Conservation (phyloP, 306 rosid species). For the Geum urbanum region DNA sequence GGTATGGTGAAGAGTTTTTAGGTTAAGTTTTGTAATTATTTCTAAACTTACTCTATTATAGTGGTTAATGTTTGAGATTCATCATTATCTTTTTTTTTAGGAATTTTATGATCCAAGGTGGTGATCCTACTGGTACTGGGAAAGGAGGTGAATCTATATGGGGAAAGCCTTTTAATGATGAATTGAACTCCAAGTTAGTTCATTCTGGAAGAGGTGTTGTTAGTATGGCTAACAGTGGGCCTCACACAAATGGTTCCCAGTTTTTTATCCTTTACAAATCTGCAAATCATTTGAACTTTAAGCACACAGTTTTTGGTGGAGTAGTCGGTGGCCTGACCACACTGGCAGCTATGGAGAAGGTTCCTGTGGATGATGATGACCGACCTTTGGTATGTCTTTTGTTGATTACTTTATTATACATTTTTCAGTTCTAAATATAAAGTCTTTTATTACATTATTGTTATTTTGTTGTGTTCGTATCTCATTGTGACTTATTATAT, state of each 20-base stretch:
- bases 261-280: slow-evolving; percentile 91
- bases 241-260: slow-evolving; percentile 97
- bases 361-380: slow-evolving; percentile 82
- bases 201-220: slow-evolving; percentile 96
- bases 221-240: slow-evolving; percentile 98
- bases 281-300: slow-evolving; percentile 87
- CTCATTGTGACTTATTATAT: neutral
- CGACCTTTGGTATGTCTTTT: slow-evolving; percentile 63
- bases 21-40: slow-evolving; percentile 1
- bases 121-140: slow-evolving; percentile 97
- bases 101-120: slow-evolving; percentile 98
- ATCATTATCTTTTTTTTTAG: slow-evolving; percentile 36
- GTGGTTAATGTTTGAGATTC: slow-evolving; percentile 10
- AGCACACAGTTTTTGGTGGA: slow-evolving; percentile 87
- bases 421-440: neutral
- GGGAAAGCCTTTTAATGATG: slow-evolving; percentile 93
- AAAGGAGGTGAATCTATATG: slow-evolving; percentile 96
- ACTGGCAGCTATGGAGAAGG: slow-evolving; percentile 86
- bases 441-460: neutral
- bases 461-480: neutral
- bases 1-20: slow-evolving; percentile 39
- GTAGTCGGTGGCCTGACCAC: slow-evolving; percentile 95
- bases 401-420: slow-evolving; percentile 17
- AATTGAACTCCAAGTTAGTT: slow-evolving; percentile 80
- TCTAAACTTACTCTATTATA: slow-evolving; percentile 2